phyloP scores from a whole-genome alignment of 2,329 filamentous ascomycete genomes.

The Seiridium cupressi region DNA sequence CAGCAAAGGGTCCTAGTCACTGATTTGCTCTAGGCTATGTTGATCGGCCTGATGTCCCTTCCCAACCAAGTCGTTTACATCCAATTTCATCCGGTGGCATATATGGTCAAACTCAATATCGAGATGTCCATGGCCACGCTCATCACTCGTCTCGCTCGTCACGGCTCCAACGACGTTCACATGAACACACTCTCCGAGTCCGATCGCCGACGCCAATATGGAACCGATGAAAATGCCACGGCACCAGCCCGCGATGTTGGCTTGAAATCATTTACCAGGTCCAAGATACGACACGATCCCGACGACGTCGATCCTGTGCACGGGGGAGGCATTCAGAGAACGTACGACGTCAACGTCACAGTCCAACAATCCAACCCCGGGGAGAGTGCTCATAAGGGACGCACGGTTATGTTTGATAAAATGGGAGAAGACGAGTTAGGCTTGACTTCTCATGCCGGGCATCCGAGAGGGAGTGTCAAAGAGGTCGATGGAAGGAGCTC shows the following conservation, averaged over 20 bases:
- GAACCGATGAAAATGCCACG: neutral
- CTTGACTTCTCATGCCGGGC: neutral
- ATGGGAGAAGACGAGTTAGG: conserved; percentile 41
- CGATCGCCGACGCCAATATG: conserved; percentile 1
- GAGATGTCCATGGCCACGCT: conserved; percentile 52
- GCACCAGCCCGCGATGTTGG: conserved; percentile 5
- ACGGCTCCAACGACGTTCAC: neutral
- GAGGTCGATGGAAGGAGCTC: conserved; percentile 6
- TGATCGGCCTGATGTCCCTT: conserved; percentile 45
- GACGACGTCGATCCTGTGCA: conserved; percentile 30
- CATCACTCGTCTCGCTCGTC: conserved; percentile 27
- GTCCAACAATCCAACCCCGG: conserved; percentile 23
- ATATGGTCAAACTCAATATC: conserved; percentile 47
- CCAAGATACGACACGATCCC: conserved; percentile 43
- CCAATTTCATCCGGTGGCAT: conserved; percentile 40
- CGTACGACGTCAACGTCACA: conserved; percentile 9
- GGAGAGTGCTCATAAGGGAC: neutral
- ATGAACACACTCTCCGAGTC: conserved; percentile 5
- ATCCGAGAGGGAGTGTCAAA: neutral
- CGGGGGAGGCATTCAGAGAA: conserved; percentile 7
- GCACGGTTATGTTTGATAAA: conserved; percentile 37
- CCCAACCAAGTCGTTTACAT: conserved; percentile 46
- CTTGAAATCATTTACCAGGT: conserved; percentile 34
- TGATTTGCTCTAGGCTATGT: conserved; percentile 16
- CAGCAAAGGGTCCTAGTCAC: neutral